Conservation (phyloP, 108 stramenopile genomes). For the Nitzschia inconspicua region DNA sequence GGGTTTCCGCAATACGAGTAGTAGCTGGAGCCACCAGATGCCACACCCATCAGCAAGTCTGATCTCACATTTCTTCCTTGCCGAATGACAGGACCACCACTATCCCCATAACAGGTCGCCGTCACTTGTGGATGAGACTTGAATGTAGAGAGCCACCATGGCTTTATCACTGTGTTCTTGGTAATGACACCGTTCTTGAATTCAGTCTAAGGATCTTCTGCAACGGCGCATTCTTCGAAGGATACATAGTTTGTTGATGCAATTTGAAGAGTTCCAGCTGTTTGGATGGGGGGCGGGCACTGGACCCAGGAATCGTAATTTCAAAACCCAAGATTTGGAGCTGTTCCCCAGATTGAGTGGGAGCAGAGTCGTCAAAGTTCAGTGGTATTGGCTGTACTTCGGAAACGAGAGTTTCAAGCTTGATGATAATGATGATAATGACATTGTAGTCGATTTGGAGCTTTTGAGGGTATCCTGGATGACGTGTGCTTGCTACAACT, state of each 20-base stretch:
- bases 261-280: background rate
- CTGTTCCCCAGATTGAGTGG: background rate
- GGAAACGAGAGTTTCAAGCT: background rate
- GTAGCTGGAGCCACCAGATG: background rate
- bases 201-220: background rate
- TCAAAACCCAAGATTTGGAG: conserved; percentile 21
- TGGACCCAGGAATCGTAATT: background rate
- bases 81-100: conserved; percentile 22
- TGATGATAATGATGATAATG: conserved; percentile 16
- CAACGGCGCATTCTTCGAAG: conserved; percentile 2
- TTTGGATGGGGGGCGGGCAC: background rate
- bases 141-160: conserved; percentile 17
- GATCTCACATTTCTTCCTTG: no score
- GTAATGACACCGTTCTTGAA: background rate
- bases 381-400: background rate
- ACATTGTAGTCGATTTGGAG: background rate
- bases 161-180: background rate
- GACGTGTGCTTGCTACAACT: background rate
- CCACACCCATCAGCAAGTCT: conserved; percentile 24
- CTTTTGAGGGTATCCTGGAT: conserved; percentile 4
- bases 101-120: conserved; percentile 13
- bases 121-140: background rate
- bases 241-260: conserved; percentile 14
- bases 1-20: conserved; percentile 7
- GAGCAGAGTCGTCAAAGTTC: conserved; percentile 14